Base-by-base conservation (phyloP, 306 rosid genomes). In the Cucurbita argyrosperma region DNA sequence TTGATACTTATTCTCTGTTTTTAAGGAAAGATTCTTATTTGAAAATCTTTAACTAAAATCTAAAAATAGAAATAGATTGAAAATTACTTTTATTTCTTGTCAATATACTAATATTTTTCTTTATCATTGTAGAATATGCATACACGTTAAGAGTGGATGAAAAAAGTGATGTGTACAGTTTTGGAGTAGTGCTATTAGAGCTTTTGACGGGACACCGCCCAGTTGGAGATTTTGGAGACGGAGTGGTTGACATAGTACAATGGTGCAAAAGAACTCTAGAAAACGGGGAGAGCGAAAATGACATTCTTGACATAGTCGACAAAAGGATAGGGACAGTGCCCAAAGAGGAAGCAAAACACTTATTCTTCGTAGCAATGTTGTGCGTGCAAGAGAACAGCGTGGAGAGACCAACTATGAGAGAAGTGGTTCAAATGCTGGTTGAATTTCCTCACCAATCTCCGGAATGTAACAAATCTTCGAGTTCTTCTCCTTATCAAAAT, bases 321-420 rank as follows among this genome's bases (percentile, higher is more conserved):
- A 35, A 49, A 5, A 82, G 87, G 69, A 71, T 92, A 0, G 74
- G 80, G 4, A 12, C 51, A 4, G 85, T 88, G 46, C 88, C 90
- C 0, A 86, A 77, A 66, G 90, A 88, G 7, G 93, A 89, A 76
- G 89, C 84, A n/a, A 88, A 80, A 82, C 97, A 92, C 84, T 60
- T 90, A 78, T 80, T 92, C 72, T 88, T 92, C 82, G 71, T 92
- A 40, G 88, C 92, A 6, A 81, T 86, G 81, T 74, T 84, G 26
- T 92, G 97, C 51, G 76, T 87, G 9, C 85, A 92, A 74, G 96
- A 92, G 2, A 85, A 88, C 15, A 89, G 96, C 39, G 87, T 92
- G 3, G 89, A 87, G 74, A 83, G 97, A 54, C 97, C 97, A 13
- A 88, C 97, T 1, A 92, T 89, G 97, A 85, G 96, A 79, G 97